Evolutionary conservation across 2,329 filamentous ascomycete species (phyloP).

Genomic region (Kalmusia sp.): DNA sequence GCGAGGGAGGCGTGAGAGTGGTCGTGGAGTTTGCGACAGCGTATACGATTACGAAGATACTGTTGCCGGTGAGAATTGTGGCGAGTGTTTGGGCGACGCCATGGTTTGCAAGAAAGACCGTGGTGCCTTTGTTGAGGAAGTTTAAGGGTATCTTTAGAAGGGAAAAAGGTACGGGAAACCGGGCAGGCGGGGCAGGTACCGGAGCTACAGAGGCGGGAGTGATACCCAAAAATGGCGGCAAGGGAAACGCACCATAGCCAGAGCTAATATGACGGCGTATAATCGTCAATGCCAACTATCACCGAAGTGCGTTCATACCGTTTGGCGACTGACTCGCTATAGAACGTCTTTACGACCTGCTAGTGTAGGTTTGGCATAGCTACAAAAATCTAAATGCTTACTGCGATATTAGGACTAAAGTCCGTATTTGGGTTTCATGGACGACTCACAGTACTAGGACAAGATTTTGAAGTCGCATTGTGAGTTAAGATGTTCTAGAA

Average conservation of each 20-base stretch:
- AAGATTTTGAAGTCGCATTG: too few species aligned
- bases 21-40: conserved; percentile 80
- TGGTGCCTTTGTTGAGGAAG: conserved; percentile 35
- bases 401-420: too few species aligned
- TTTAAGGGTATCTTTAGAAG: conserved; percentile 49
- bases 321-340: too few species aligned
- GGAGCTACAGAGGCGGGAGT: conserved; percentile 42
- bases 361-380: too few species aligned
- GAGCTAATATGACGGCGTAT: neutral
- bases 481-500: too few species aligned
- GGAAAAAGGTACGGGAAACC: conserved; percentile 25
- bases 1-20: conserved; percentile 58
- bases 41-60: conserved; percentile 86
- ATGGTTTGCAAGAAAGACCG: conserved; percentile 73
- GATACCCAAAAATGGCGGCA: conserved; percentile 30
- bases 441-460: too few species aligned
- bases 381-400: too few species aligned
- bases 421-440: too few species aligned
- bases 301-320: too few species aligned
- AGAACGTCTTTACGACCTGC: too few species aligned
- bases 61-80: conserved; percentile 79
- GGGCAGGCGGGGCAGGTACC: conserved; percentile 38
- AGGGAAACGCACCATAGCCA: conserved; percentile 5
- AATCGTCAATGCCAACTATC: too few species aligned
- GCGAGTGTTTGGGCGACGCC: conserved; percentile 88